These are phyloP conservation scores for Paspalum vaginatum DNA, from an alignment of 176 grass and related monocot genomes.

Conservation along the genomic window DNA sequence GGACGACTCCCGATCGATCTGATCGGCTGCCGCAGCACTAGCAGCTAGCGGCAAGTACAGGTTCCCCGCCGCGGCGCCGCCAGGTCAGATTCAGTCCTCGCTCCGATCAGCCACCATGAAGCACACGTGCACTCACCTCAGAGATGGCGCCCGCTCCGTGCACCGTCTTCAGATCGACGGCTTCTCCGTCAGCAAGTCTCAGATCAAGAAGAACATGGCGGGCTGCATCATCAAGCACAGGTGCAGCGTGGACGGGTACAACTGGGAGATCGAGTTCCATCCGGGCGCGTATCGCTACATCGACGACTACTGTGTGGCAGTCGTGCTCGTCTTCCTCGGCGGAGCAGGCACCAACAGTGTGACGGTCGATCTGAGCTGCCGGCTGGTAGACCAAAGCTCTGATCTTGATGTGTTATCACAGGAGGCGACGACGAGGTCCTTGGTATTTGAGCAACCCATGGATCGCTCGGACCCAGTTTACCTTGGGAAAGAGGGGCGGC, in stretches of 20 bases:
- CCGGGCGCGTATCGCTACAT: rapidly evolving
- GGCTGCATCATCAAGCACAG: not conserved
- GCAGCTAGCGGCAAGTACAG: no score
- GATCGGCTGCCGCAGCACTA: no score
- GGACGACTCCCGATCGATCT: no score
- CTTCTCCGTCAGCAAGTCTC: not conserved
- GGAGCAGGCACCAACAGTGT: not conserved
- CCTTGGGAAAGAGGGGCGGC: not conserved
- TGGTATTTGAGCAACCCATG: not conserved
- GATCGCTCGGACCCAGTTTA: not conserved
- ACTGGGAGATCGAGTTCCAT: not conserved
- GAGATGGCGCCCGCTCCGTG: not conserved
- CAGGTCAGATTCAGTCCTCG: not conserved
- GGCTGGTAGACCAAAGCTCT: not conserved
- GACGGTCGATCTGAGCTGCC: not conserved
- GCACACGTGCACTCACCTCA: not conserved
- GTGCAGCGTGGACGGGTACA: not conserved
- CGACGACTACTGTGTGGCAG: not conserved
- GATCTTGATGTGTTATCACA: not conserved
- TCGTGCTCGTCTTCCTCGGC: not conserved
- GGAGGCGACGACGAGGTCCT: rapidly evolving
- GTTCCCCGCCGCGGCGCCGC: not conserved
- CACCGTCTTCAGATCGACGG: not conserved
- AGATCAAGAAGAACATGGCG: not conserved
- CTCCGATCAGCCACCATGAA: not conserved